These are phyloP conservation scores for Gynostemma pentaphyllum DNA, from an alignment of 306 rosid genomes.

Conservation along the genomic window DNA sequence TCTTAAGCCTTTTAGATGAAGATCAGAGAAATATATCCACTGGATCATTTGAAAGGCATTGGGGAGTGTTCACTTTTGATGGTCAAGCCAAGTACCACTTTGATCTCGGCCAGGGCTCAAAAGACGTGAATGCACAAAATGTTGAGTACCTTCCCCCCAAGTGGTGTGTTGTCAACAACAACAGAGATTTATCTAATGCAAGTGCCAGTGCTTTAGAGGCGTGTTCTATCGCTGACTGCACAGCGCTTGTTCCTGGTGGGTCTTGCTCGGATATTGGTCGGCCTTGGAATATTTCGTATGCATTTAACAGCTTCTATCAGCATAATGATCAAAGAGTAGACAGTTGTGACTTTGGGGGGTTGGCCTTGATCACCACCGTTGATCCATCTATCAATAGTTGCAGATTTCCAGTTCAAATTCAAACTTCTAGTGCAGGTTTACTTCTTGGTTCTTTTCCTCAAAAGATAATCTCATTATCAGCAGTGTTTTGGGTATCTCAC, in stretches of 20 bases:
- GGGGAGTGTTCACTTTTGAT: constrained; percentile 91
- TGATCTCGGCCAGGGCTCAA: constrained; percentile 49
- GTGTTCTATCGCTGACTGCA: constrained; percentile 66
- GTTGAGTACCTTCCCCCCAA: constrained; percentile 66
- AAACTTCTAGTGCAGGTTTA: constrained; percentile 28
- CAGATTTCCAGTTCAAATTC: constrained; percentile 67
- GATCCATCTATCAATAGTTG: constrained; percentile 67
- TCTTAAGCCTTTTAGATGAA: constrained; percentile 75
- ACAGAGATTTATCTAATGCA: constrained; percentile 55
- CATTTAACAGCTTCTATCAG: constrained; percentile 83
- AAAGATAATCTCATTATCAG: neutral
- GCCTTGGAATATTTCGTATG: constrained; percentile 79
- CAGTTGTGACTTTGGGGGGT: constrained; percentile 64
- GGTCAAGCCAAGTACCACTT: constrained; percentile 85
- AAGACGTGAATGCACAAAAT: constrained; percentile 54
- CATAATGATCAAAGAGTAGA: constrained; percentile 68
- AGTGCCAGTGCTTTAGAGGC: constrained; percentile 49
- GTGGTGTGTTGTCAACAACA: constrained; percentile 97
- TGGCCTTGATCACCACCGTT: constrained; percentile 78
- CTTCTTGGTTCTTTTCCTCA: neutral
- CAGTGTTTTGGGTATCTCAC: neutral
- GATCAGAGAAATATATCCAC: constrained; percentile 55
- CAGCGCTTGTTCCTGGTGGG: constrained; percentile 59
- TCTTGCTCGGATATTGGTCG: constrained; percentile 78
- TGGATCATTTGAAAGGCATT: constrained; percentile 74